Conservation (phyloP, 352 stramenopile species). For the Phytophthora vignae region DNA sequence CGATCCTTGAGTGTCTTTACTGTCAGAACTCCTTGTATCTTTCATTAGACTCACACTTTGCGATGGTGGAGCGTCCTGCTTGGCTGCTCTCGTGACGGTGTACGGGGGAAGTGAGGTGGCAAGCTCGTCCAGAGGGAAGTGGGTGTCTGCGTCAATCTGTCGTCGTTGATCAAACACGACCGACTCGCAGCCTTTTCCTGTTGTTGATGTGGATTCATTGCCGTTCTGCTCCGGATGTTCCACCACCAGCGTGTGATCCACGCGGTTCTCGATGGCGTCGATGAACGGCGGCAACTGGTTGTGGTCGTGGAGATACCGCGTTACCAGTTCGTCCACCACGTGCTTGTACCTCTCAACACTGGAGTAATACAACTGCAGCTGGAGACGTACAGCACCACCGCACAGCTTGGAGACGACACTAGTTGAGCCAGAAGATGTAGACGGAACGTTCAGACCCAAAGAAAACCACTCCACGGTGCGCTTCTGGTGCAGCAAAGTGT, state of each 20-base stretch:
- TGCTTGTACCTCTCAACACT: conserved; percentile 67
- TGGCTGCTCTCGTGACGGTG: conserved; percentile 2
- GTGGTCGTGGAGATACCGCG: conserved; percentile 60
- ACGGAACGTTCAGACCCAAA: conserved; percentile 41
- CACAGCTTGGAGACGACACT: conserved; percentile 38
- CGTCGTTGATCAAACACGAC: conserved; percentile 15
- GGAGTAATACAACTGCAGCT: conserved; percentile 73
- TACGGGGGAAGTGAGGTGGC: conserved; percentile 32
- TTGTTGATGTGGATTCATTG: conserved; percentile 12
- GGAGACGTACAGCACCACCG: conserved; percentile 56
- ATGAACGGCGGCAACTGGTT: conserved; percentile 70
- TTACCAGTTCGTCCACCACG: conserved; percentile 66
- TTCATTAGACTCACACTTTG: background rate
- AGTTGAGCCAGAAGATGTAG: conserved; percentile 10
- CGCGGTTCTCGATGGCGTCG: conserved; percentile 39
- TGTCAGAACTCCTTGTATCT: background rate
- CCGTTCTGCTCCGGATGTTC: conserved; percentile 49
- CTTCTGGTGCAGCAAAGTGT: conserved; percentile 71
- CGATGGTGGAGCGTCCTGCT: background rate
- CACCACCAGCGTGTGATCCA: conserved; percentile 5
- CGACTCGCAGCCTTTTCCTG: conserved; percentile 19
- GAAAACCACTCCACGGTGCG: conserved; percentile 68
- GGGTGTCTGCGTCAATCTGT: conserved; percentile 22
- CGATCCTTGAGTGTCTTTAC: background rate
- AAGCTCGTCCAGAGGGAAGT: conserved; percentile 40